Conservation (phyloP, 2,329 filamentous ascomycete genomes). For the Fonsecaea pedrosoi region DNA sequence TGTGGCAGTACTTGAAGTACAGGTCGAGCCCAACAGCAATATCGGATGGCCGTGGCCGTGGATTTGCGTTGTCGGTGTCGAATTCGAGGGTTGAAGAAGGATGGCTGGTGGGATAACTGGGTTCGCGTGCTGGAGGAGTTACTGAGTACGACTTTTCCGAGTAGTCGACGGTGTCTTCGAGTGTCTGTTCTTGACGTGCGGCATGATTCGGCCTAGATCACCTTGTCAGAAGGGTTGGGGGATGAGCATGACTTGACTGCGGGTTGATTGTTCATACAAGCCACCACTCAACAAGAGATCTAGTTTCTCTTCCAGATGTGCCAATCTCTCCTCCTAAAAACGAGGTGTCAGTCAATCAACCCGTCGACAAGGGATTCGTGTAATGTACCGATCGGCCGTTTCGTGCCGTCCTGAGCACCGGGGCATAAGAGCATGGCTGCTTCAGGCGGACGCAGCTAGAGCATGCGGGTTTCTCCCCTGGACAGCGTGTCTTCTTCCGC, state of each 20-base stretch:
- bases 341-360: not conserved
- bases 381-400: constrained; percentile 10
- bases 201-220: constrained; percentile 9
- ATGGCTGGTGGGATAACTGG: not conserved
- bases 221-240: not conserved
- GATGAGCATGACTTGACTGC: not conserved
- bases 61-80: constrained; percentile 9
- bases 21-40: constrained; percentile 15
- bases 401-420: constrained; percentile 9
- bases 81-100: not conserved
- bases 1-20: constrained; percentile 48
- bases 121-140: constrained; percentile 8
- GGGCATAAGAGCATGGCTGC: constrained; percentile 35
- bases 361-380: not conserved
- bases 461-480: constrained; percentile 38
- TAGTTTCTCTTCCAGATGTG: constrained; percentile 23
- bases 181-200: constrained; percentile 12
- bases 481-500: constrained; percentile 40
- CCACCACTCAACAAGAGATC: constrained; percentile 14
- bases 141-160: constrained; percentile 15
- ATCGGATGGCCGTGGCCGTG: constrained; percentile 11
- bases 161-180: constrained; percentile 2
- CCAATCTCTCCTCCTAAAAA: constrained; percentile 19
- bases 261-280: constrained; percentile 8
- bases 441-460: constrained; percentile 38